Conservation (phyloP, 345 rosid genomes). For the Psidium guajava region DNA sequence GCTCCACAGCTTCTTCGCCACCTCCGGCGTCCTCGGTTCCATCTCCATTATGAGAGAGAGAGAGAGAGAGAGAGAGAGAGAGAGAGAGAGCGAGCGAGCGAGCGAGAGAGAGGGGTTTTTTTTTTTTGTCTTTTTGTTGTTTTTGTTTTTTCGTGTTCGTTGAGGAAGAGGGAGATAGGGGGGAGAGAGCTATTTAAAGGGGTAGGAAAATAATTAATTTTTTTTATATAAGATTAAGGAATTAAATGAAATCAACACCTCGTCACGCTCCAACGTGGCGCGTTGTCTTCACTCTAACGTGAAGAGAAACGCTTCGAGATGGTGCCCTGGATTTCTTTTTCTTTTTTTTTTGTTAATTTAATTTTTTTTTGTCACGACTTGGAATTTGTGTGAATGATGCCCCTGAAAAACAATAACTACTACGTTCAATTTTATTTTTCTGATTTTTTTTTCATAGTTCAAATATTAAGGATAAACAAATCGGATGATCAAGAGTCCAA, state of each 20-base stretch:
- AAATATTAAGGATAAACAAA: no score
- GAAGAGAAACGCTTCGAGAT: not conserved
- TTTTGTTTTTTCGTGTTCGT: not conserved
- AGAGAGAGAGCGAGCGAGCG: no score
- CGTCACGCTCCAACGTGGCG: not conserved
- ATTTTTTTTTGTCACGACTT: not conserved
- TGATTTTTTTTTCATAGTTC: not conserved
- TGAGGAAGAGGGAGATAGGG: not conserved
- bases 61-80: not conserved
- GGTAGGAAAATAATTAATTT: slow-evolving; percentile 14
- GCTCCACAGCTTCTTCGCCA: slow-evolving; percentile 46
- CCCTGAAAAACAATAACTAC: not conserved
- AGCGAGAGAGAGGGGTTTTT: no score
- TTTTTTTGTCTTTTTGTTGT: not conserved
- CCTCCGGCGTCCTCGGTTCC: slow-evolving; percentile 25
- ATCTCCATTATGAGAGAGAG: slow-evolving; percentile 19
- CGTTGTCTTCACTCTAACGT: not conserved
- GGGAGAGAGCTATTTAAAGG: slow-evolving; percentile 37
- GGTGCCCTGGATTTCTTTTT: not conserved
- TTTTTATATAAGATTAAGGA: not conserved
- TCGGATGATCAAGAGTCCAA: no score
- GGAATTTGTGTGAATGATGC: not conserved
- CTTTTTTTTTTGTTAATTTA: no score
- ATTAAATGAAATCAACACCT: not conserved
- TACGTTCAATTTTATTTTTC: not conserved